Conservation (phyloP, 139 green algal genomes). For the Chlamydomonas eustigma region DNA sequence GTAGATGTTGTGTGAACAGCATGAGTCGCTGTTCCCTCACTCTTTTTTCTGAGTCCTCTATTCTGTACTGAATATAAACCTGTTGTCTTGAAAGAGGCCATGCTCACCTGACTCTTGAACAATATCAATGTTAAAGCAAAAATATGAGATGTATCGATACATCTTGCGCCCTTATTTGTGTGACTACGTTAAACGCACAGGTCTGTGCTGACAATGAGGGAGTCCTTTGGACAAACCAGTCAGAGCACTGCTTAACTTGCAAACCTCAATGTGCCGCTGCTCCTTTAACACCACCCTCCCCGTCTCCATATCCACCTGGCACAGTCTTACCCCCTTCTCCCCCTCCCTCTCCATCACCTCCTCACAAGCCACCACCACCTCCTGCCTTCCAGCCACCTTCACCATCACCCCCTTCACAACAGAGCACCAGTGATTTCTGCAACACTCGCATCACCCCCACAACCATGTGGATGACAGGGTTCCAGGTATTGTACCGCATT, state of each 20-base stretch:
- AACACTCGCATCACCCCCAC: slow-evolving; percentile 22
- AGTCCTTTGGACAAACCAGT: slow-evolving; percentile 23
- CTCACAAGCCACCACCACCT: background rate
- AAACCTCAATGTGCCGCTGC: slow-evolving; percentile 12
- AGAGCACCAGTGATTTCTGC: slow-evolving; percentile 22
- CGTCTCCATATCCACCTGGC: background rate
- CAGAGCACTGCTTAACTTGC: slow-evolving; percentile 23
- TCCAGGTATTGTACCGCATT: no score
- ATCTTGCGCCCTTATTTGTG: no score
- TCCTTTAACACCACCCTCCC: background rate
- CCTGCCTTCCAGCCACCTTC: background rate
- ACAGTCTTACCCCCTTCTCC: background rate
- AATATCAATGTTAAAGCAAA: no score
- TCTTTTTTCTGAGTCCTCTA: no score
- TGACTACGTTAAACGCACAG: background rate
- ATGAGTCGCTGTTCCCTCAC: no score
- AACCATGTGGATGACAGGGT: slow-evolving; percentile 39
- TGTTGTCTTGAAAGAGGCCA: no score
- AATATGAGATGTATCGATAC: no score
- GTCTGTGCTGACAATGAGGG: background rate
- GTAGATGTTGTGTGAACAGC: no score
- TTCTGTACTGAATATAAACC: no score
- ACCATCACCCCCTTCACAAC: background rate
- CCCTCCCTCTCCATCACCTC: background rate
- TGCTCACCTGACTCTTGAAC: no score